phyloP scores from a whole-genome alignment of 1,284 basidiomycete species.

The Puccinia hordei region DNA sequence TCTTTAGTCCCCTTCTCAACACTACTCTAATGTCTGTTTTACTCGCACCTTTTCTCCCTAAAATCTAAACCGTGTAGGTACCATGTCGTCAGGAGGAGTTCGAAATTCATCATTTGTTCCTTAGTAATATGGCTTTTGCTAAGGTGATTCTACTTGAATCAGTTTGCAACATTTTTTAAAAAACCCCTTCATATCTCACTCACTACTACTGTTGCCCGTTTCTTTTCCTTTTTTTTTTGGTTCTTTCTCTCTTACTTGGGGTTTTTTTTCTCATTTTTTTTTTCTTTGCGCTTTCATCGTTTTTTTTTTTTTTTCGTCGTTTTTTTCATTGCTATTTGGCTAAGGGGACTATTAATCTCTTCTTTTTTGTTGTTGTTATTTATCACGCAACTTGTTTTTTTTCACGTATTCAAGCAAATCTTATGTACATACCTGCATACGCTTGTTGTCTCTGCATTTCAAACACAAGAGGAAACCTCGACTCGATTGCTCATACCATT shows the following conservation, averaged over 20 bases:
- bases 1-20: not conserved
- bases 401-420: no score
- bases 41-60: not conserved
- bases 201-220: no score
- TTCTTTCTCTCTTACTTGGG: not conserved
- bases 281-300: not conserved
- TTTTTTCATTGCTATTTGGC: not conserved
- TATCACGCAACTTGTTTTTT: not conserved
- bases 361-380: not conserved
- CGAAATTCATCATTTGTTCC: constrained; percentile 23
- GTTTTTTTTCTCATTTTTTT: not conserved
- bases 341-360: not conserved
- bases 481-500: no score
- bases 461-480: no score
- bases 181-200: not conserved
- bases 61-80: not conserved
- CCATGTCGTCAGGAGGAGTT: constrained; percentile 22
- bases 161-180: not conserved
- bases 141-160: not conserved
- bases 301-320: no score
- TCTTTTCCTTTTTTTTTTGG: not conserved
- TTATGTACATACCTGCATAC: no score
- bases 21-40: not conserved
- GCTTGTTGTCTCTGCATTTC: no score
- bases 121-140: not conserved